phyloP scores from a whole-genome alignment of 805 yeast species.

The Candida khao-thaluensis region DNA sequence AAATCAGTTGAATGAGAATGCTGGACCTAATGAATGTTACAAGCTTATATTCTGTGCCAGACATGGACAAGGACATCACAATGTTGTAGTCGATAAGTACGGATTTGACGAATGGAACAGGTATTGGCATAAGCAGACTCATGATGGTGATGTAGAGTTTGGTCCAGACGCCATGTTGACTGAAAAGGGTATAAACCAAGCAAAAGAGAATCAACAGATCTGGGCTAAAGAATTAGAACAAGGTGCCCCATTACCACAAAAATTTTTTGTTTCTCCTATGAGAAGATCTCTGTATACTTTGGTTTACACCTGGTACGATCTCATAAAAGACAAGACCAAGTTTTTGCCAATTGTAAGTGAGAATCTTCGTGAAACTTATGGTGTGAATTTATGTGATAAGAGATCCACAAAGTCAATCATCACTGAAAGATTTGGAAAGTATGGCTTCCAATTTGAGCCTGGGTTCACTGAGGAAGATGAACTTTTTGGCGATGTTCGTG shows the following conservation, averaged over 20 bases:
- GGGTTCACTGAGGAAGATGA: slow-evolving; percentile 51
- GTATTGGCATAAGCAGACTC: slow-evolving; percentile 50
- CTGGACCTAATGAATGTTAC: slow-evolving; percentile 38
- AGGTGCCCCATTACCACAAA: slow-evolving; percentile 58
- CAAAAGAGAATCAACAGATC: slow-evolving; percentile 43
- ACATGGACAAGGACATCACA: slow-evolving; percentile 73
- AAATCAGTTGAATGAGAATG: slow-evolving; percentile 32
- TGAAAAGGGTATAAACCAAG: slow-evolving; percentile 54
- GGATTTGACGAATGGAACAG: slow-evolving; percentile 58
- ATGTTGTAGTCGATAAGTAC: slow-evolving; percentile 51
- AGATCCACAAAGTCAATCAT: slow-evolving; percentile 44
- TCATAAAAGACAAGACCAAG: slow-evolving; percentile 19
- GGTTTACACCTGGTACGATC: slow-evolving; percentile 49
- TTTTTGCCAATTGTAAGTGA: slow-evolving; percentile 39
- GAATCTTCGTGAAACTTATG: slow-evolving; percentile 57
- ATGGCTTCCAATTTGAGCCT: slow-evolving; percentile 41
- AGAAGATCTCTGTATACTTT: slow-evolving; percentile 62
- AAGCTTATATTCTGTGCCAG: slow-evolving; percentile 57
- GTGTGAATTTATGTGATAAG: slow-evolving; percentile 60
- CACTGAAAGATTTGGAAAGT: slow-evolving; percentile 33
- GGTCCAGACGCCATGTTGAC: slow-evolving; percentile 65
- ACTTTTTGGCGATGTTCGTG: slow-evolving; percentile 45
- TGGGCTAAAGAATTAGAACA: slow-evolving; percentile 43
- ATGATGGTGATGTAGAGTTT: slow-evolving; percentile 56
- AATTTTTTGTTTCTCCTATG: slow-evolving; percentile 61